Base-by-base conservation (phyloP, 2,329 filamentous ascomycete species). In the Exophiala aquamarina region DNA sequence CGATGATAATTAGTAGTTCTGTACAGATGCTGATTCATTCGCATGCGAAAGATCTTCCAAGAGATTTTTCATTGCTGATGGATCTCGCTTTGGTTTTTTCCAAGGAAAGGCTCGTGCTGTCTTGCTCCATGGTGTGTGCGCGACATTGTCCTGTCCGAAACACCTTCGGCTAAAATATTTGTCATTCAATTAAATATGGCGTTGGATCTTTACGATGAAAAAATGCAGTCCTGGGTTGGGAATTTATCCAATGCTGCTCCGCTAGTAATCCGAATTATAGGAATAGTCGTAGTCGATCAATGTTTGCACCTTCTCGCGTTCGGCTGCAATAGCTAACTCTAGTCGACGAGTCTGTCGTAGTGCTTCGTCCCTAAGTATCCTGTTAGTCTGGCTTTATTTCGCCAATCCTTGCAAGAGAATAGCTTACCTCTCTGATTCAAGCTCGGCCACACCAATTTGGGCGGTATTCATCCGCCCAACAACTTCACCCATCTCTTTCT, bases 401-500 rank as follows among this genome's bases (percentile, higher is more conserved):
- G 6, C 36, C 13, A 5, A 17, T 18, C 11, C 47, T 18, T 17
- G n/a, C 41, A 4, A n/a, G n/a, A n/a, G n/a, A 41, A 48, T 49
- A 52, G 47, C 61, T 51, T 64, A 72, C 70, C 69, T 69, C 54
- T 73, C 71, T 51, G 67, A 66, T 67, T 91, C 87, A 48, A 94
- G 74, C 63, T 88, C 81, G 61, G 87, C 81, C 47, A 93, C 88
- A 69, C 91, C 86, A 59, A 91, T 87, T 70, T 93, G 88, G 8
- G 87, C 87, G 58, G 76, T 75, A 68, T 89, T 92, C 84, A 94
- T 92, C 54, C 86, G 78, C 50, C 83, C 76, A 6, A 94, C 86
- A 6, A 93, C 88, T 66, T 89, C 83, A 63, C 89, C 82, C 86
- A 93, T 92, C 69, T 92, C 87, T 40, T 73, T 72, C 61, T 93